Evolutionary conservation across 2,329 filamentous ascomycete species (phyloP).

Genomic region (Calonectria ilicicola): DNA sequence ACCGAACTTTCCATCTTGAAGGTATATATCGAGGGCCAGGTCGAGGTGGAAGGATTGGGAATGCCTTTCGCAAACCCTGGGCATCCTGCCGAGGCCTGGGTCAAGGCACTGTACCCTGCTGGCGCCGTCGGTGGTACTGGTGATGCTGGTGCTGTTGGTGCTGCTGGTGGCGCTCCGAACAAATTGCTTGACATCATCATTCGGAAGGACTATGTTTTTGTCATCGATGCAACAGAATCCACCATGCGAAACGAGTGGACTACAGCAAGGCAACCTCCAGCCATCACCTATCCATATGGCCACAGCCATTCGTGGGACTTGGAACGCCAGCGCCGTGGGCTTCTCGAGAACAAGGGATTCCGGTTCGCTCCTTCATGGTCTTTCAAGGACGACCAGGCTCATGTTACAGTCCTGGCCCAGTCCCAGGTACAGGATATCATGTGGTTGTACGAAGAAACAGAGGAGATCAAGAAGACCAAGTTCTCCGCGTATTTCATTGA

Average conservation of each 20-base stretch:
- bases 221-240: neutral
- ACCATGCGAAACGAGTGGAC: neutral
- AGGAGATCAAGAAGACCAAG: neutral
- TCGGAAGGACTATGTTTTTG: neutral
- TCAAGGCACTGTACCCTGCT: neutral
- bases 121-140: neutral
- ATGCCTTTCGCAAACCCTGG: neutral
- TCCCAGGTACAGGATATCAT: constrained; percentile 1
- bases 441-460: neutral
- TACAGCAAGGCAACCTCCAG: neutral
- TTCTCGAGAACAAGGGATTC: neutral
- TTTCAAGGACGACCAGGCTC: neutral
- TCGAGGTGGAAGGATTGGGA: neutral
- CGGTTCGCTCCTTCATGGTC: neutral
- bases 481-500: constrained; percentile 21
- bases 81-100: neutral
- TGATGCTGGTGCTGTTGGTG: no score
- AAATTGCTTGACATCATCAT: neutral
- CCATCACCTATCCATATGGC: neutral
- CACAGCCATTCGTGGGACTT: neutral
- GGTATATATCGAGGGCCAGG: neutral
- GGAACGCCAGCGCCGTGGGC: neutral
- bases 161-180: no score
- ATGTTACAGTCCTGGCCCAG: neutral
- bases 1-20: no score